Evolutionary conservation across 202 grass and related monocot genomes (phyloP), one percentile per base, ranked within the genome.

Genomic region (Musa balbisiana): DNA sequence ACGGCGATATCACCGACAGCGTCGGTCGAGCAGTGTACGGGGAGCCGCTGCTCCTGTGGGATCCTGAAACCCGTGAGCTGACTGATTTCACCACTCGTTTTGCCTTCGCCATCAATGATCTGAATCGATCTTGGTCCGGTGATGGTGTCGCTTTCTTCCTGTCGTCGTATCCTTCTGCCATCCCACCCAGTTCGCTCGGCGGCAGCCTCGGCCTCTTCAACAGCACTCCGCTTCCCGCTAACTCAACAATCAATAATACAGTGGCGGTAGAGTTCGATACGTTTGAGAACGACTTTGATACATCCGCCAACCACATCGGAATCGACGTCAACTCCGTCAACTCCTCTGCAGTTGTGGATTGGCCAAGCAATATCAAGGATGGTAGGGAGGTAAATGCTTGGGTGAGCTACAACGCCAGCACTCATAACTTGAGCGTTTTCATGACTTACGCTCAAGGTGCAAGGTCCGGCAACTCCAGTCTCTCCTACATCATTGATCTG

Each of bases 141-240:
- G 89, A 96, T 27, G 92, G 89, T 49, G 67, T 92, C 0, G 62
- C 87, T 50, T 96, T 96, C 79, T 96, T 96, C 81, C 33, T 96
- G 25, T 80, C 85, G 62, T 50, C 85, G 5, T 88, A 82, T 49
- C 87, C 87, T 50, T 92, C 87, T 62, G 22, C 70, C 64, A 24
- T 96, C 64, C 87, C 92, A 5, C 66, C 19, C 16, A 52, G 25
- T 14, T 89, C 87, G 5, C 16, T 1, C 5, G 84, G 69, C 73
- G 81, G 85, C 16, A 76, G 83, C 58, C 87, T 92, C 62, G 89
- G 89, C 53, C 87, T 84, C 71, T 83, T 90, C 80, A 65, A 73
- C 68, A 66, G 49, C 50, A 65, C 26, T 51, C 5, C 14, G 52
- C 56, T 62, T 72, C 55, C 71, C 11, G 51, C 73, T 80, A 63